Evolutionary conservation across 805 yeast genomes (phyloP), one percentile per base, ranked within the genome.

Genomic region (Metschnikowia dekortorum): DNA sequence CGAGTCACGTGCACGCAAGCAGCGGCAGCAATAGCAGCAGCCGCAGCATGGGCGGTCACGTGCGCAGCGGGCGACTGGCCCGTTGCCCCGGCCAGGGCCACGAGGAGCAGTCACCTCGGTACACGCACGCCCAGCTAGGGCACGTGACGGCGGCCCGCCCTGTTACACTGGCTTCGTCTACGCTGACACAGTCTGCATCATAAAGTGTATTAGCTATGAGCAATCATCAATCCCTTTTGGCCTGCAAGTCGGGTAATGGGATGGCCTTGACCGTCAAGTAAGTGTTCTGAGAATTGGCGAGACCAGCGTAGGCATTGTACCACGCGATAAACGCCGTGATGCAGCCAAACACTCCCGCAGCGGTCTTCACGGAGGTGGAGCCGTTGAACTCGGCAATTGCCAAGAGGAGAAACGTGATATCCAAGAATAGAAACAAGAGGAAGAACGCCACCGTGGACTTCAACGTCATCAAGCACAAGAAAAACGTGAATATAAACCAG

Each of bases 231-330:
- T 55, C 58, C 46, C 55, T 40, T 53, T 54, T 54, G 55, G 43
- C 55, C 56, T 52, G 60, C 53, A 68, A 62, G 53, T 62, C 70
- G 39, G 85, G 85, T 78, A 83, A 80, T 47, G 72, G 80, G 30
- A 78, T 59, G 18, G 80, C 80, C 58, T 71, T 69, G 40, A 74
- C 71, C 29, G 76, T 70, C 41, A 85, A 43, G 62, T 83, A 85
- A 4, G 89, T 71, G 66, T 86, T 87, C 61, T 82, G 84, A 35
- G 69, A 70, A 52, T 78, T 85, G 31, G 88, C 74, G 38, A 73
- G 54, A 70, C 78, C 78, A 14, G 77, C 76, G 48, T 70, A 73
- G 13, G 78, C 78, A 56, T 71, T 71, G 48, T 73, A 73, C 78
- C 78, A 73, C 22, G 78, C 75, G 31, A 61, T 49, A 51, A 73